These are phyloP conservation scores for Salix exigua DNA, from an alignment of 345 rosid genomes.

Conservation along the genomic window DNA sequence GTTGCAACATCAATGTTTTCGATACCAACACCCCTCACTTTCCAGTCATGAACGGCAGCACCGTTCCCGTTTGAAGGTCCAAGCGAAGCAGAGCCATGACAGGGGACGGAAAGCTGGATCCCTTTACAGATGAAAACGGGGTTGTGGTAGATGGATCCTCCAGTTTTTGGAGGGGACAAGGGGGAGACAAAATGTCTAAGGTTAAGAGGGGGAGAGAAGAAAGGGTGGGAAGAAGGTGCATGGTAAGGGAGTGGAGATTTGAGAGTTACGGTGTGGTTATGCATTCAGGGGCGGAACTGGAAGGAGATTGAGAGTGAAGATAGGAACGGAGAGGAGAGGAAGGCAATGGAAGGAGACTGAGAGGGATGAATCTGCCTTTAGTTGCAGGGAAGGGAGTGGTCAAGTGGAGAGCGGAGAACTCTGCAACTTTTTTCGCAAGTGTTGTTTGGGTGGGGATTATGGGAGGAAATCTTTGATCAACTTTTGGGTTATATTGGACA, in stretches of 20 bases:
- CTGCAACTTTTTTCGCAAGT: neutral
- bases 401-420: neutral
- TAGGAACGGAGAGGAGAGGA: neutral
- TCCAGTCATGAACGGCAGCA: neutral
- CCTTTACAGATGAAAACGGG: constrained; percentile 25
- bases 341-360: neutral
- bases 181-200: constrained; percentile 29
- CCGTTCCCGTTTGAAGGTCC: constrained; percentile 13
- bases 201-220: constrained; percentile 30
- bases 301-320: neutral
- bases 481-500: neutral
- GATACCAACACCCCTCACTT: constrained; percentile 19
- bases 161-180: constrained; percentile 14
- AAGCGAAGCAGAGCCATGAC: constrained; percentile 22
- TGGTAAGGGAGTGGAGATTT: constrained; percentile 33
- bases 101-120: constrained; percentile 32
- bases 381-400: neutral
- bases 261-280: constrained; percentile 42
- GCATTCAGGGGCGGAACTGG: constrained; percentile 32
- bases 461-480: neutral
- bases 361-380: neutral
- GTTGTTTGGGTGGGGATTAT: neutral
- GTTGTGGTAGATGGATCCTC: neutral
- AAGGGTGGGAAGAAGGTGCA: constrained; percentile 14
- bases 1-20: constrained; percentile 73